Evolutionary conservation across 2,329 filamentous ascomycete genomes (phyloP), one percentile per base, ranked within the genome.

Genomic region (Alternaria conjuncta): DNA sequence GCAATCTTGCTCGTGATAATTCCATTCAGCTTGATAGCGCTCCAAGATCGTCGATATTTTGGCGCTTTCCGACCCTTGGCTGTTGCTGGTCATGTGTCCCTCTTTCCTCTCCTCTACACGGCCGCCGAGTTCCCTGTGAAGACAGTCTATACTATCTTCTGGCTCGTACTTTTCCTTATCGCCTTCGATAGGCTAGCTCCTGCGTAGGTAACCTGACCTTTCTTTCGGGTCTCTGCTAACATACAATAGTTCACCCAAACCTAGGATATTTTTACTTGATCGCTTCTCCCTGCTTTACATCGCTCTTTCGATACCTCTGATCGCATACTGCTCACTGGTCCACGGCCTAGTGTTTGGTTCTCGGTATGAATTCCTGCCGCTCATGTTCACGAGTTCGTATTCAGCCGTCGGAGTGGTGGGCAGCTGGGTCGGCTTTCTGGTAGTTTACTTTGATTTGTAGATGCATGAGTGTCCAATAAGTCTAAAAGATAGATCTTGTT

Each of bases 311-410:
- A 94, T 98, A 63, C 96, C 95, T 10, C 82, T 98, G 66, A 93
- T 98, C 60, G 81, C 90, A 3, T 99, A 99, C 81, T 94, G 92
- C 79, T 97, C 94, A 11, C 80, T 97, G 55, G 68, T 96, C 8
- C 96, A 99, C 79, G 87, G 88, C 51, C 79, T 95, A n/a, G 82
- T 96, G 5, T 97, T 97, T 82, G 94, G 94, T 0, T 87, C 89
- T 74, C 88, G 84, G 67, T 93, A 92, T 73, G 93, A 97, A 81
- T 99, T 98, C 79, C 81, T 99, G 58, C 96, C 96, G 25, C 83
- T 98, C 71, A 98, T 99, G 95, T 96, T 98, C 77, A 97, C 90
- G 71, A 98, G 95, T 83, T 92, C 92, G 12, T 99, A 98, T 80
- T 93, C 92, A 32, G 96, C 96, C 5, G 84, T 98, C 61, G 96